A percentile compares a stretch with the other conserved stretches of the same genome.
Conservation (phyloP, 768 basidiomycete species). For the Tulasnella sp. region DNA sequence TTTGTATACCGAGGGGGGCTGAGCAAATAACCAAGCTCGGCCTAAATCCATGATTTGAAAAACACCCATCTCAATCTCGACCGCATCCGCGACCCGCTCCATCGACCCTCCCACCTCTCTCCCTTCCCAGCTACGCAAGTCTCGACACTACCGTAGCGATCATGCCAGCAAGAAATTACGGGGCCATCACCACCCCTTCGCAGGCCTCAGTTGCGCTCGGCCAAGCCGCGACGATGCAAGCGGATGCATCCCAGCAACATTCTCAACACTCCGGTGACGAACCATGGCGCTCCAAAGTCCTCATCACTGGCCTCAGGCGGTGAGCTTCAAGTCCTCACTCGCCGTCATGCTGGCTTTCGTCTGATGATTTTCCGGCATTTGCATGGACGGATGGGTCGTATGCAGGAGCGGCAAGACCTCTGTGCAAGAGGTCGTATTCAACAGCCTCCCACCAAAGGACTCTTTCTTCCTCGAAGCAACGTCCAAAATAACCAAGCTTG, state of each 20-base stretch:
- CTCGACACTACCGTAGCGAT: neutral
- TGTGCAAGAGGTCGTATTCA: constrained; percentile 88
- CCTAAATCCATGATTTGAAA: constrained; percentile 12
- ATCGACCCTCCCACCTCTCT: neutral
- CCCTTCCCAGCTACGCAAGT: neutral
- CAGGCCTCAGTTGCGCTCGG: neutral
- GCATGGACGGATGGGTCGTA: neutral
- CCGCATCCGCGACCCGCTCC: neutral
- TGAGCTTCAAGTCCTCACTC: constrained; percentile 15
- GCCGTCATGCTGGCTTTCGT: neutral
- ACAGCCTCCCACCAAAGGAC: constrained; percentile 73
- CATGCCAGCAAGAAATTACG: neutral
- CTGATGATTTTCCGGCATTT: neutral
- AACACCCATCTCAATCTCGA: neutral
- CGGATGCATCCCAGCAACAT: neutral
- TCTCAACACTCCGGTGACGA: constrained; percentile 12
- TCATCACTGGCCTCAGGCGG: constrained; percentile 28
- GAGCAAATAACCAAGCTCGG: constrained; percentile 14
- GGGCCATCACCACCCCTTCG: neutral
- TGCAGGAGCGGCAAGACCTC: constrained; percentile 87
- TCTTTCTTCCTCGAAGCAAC: constrained; percentile 89
- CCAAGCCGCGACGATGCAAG: neutral
- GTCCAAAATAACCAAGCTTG: constrained; percentile 65
- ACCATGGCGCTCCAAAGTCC: constrained; percentile 28
- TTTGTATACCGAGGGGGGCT: neutral